Percentiles rank a stretch among this genome's conserved stretches.
Evolutionary conservation across 2,329 filamentous ascomycete genomes (phyloP).

Genomic region (Alternaria viburni): DNA sequence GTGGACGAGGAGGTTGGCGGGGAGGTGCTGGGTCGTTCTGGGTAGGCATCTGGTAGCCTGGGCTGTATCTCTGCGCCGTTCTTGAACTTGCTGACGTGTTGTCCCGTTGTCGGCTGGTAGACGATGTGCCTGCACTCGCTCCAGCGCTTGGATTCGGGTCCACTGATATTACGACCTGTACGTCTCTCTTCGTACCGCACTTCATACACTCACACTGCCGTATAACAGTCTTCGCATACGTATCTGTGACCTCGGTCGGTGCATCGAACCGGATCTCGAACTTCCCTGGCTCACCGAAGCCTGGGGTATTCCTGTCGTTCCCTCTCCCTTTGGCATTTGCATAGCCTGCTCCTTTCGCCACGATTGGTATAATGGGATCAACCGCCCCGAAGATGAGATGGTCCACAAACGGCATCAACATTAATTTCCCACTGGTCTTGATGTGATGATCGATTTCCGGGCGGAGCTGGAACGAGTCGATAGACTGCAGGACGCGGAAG

Average conservation of each 20-base stretch:
- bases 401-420: constrained; percentile 43
- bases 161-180: constrained; percentile 41
- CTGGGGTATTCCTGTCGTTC: constrained; percentile 15
- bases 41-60: constrained; percentile 36
- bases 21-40: constrained; percentile 21
- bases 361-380: constrained; percentile 44
- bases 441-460: constrained; percentile 41
- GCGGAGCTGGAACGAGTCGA: constrained; percentile 40
- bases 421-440: constrained; percentile 40
- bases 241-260: constrained; percentile 35
- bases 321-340: constrained; percentile 29
- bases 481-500: constrained; percentile 36
- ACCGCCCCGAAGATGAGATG: constrained; percentile 42
- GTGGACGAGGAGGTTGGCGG: constrained; percentile 24
- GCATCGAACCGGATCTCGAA: constrained; percentile 47
- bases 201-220: constrained; percentile 45
- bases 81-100: constrained; percentile 22
- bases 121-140: constrained; percentile 1
- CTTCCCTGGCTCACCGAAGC: constrained; percentile 37
- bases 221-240: constrained; percentile 39
- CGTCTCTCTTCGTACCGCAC: constrained; percentile 44
- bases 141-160: constrained; percentile 36
- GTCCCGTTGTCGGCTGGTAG: constrained; percentile 19
- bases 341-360: constrained; percentile 40
- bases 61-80: constrained; percentile 30